Conservation (phyloP, 345 rosid genomes). For the Mallotus nudiflorus region DNA sequence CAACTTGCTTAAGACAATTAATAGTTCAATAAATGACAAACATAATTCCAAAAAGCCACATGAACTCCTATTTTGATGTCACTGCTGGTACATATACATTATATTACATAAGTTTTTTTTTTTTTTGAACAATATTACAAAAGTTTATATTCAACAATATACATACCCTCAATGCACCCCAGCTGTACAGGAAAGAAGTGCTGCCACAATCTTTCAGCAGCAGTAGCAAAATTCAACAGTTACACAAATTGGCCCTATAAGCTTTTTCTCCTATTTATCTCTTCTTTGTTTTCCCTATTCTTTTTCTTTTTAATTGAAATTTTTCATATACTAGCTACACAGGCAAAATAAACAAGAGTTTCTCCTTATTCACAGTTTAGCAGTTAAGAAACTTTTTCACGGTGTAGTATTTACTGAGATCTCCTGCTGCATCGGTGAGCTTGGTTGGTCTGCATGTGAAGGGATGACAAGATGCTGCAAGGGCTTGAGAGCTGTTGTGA, state of each 20-base stretch:
- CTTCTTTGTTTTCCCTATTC: neutral
- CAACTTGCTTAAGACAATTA: too few relatives aligned
- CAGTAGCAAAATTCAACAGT: conserved; percentile 13
- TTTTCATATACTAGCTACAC: conserved; percentile 15
- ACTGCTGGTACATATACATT: neutral
- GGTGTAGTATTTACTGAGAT: conserved; percentile 65
- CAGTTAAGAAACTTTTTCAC: conserved; percentile 33
- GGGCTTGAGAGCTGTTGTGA: conserved; percentile 70
- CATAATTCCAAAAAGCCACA: neutral
- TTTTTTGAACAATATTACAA: too few relatives aligned
- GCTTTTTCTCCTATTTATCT: neutral
- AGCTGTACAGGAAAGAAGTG: conserved; percentile 37
- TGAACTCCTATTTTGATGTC: neutral
- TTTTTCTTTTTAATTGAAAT: neutral
- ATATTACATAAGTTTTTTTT: too few relatives aligned
- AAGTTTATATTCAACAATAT: conserved; percentile 2
- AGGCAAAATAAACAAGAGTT: conserved; percentile 18
- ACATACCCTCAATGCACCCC: conserved; percentile 18
- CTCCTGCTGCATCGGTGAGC: conserved; percentile 47
- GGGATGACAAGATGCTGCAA: conserved; percentile 75
- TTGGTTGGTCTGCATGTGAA: conserved; percentile 49
- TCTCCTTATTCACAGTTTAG: conserved; percentile 43
- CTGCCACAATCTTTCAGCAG: conserved; percentile 21
- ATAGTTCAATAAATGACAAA: too few relatives aligned
- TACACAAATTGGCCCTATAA: conserved; percentile 8